phyloP scores from a whole-genome alignment of 2,329 filamentous ascomycete genomes.

The Plectosphaerella cucumerina region DNA sequence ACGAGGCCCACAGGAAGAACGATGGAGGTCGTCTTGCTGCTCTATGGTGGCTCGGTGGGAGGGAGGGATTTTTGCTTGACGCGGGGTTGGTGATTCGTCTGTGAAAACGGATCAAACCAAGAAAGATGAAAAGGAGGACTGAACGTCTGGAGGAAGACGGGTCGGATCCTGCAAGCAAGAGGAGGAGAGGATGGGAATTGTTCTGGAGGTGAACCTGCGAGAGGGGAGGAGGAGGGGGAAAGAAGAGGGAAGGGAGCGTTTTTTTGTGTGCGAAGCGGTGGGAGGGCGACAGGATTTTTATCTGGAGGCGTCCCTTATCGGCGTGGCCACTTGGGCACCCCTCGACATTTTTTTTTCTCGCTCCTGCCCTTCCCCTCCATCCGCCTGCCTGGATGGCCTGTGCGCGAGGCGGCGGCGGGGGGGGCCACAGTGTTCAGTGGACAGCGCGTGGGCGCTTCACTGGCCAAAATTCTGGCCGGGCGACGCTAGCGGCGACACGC shows the following conservation, averaged over 20 bases:
- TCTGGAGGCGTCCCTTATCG: slow-evolving; percentile 13
- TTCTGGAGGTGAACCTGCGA: slow-evolving; percentile 16
- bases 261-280: slow-evolving; percentile 8
- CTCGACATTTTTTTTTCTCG: slow-evolving; percentile 5
- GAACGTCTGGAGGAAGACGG: slow-evolving; percentile 41
- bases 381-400: not conserved
- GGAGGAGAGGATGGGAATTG: slow-evolving; percentile 26
- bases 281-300: slow-evolving; percentile 29
- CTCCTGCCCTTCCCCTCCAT: slow-evolving; percentile 1
- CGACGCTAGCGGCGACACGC: slow-evolving; percentile 3
- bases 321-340: not conserved
- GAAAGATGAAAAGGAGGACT: slow-evolving; percentile 23
- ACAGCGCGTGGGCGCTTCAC: not conserved
- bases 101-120: slow-evolving; percentile 14
- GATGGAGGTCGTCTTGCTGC: slow-evolving; percentile 40
- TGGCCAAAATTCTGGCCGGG: not conserved
- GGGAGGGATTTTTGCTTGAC: not conserved
- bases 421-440: not conserved
- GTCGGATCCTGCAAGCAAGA: slow-evolving; percentile 19
- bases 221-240: slow-evolving; percentile 18
- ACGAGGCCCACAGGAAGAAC: slow-evolving; percentile 25
- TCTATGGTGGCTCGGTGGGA: slow-evolving; percentile 30
- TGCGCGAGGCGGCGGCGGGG: not conserved
- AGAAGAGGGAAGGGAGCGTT: slow-evolving; percentile 9
- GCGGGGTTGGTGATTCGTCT: not conserved